Base-by-base conservation (phyloP, 345 rosid species). In the Sonneratia caseolaris region DNA sequence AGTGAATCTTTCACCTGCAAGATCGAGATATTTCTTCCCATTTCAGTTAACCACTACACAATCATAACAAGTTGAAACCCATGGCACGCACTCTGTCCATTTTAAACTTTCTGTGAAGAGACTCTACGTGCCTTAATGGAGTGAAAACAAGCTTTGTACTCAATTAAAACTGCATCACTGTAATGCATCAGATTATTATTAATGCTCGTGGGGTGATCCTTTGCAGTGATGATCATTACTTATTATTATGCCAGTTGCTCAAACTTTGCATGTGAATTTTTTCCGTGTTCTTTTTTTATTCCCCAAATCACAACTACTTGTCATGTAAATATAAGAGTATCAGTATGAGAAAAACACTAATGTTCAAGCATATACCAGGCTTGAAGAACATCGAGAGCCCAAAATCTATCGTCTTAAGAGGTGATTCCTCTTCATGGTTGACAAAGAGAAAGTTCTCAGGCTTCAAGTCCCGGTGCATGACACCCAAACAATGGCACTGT, bases 391-490 rank as follows among this genome's bases (percentile, higher is more conserved):
- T 80, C 3, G 98, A 92, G 78, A 92, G 97, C 37, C 98, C 98
- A 77, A 92, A 92, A 59, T 92, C 98, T 7, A 92, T 92, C 10
- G 95, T 85, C 71, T 92, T 92, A 19, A 92, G 90, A 0, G 85
- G 81, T 14, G 95, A 79, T 3, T 90, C 95, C 84, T 92, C 98
- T 38, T 84, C 82, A 3, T 90, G 83, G 70, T 38, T 79, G 3
- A 86, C 82, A 79, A 92, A 92, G 24, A 93, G 89, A 74, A 93
- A 93, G 82, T 93, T 93, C 82, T 93, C 98, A n/a, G 98, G 98
- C 84, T 93, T 93, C 79, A 93, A 85, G 76, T 93, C 98, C 57
- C 98, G 80, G 66, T 93, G 98, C 96, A 91, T 93, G 9, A 93
- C 98, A 62, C 98, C 98, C 11, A 91, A 80, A 64, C 97, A 93